Percentiles rank a stretch among this genome's conserved stretches.
These are phyloP conservation scores for Nicotiana otophora DNA, from an alignment of 257 asterid species.

Conservation along the genomic window DNA sequence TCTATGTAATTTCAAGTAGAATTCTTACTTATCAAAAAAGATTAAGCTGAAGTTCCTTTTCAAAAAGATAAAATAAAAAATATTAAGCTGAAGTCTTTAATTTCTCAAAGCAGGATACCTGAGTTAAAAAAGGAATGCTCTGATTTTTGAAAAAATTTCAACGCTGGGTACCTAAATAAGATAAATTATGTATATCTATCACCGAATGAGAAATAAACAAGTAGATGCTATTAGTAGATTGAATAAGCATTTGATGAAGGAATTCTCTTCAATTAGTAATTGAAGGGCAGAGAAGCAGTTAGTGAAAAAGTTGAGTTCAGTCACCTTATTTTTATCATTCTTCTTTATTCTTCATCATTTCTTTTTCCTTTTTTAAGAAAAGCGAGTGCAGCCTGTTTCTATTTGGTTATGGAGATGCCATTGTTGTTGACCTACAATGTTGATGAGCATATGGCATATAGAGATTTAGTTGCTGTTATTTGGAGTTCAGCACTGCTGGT, in stretches of 20 bases:
- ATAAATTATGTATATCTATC: background rate
- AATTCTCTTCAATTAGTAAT: background rate
- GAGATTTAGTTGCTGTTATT: background rate
- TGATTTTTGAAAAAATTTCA: background rate
- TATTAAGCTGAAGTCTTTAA: background rate
- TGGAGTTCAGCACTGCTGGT: background rate
- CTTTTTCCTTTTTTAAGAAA: background rate
- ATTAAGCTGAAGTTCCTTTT: background rate
- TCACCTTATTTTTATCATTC: background rate
- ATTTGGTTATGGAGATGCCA: constrained; percentile 1
- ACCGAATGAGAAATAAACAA: background rate
- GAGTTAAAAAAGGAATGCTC: background rate
- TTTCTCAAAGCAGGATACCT: background rate
- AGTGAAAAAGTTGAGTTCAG: background rate
- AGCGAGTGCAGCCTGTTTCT: background rate
- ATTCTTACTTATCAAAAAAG: background rate
- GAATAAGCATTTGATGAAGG: background rate
- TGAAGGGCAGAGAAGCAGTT: background rate
- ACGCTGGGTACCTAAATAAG: background rate
- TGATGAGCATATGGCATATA: background rate
- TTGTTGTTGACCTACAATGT: background rate
- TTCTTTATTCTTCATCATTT: background rate
- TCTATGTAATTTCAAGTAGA: background rate
- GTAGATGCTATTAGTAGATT: background rate
- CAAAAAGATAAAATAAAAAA: no score